Percentiles rank a stretch among this genome's conserved stretches.
Conservation (phyloP, 1,284 basidiomycete genomes). For the Austroboletus niveus region DNA sequence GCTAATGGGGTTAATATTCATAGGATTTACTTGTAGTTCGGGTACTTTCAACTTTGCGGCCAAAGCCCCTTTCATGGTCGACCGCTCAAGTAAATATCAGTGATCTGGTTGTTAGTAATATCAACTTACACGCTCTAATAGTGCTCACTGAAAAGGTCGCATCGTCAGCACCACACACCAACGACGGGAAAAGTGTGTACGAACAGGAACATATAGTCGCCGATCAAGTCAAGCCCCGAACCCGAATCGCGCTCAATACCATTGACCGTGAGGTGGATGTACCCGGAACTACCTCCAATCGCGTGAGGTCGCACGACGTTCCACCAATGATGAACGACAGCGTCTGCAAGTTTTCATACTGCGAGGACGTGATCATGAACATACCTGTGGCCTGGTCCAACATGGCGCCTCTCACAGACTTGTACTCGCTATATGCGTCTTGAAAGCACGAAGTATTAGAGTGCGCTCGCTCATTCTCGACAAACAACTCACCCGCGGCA, state of each 20-base stretch:
- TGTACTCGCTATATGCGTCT: conserved; percentile 53
- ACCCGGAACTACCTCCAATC: conserved; percentile 39
- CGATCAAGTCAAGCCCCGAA: conserved; percentile 33
- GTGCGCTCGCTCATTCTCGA: too few relatives aligned
- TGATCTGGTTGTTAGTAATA: conserved; percentile 21
- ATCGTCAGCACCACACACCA: neutral
- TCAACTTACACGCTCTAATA: conserved; percentile 49
- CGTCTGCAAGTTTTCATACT: conserved; percentile 40
- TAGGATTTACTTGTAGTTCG: too few relatives aligned
- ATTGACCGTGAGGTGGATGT: conserved; percentile 35
- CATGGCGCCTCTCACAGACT: conserved; percentile 50
- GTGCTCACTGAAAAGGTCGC: conserved; percentile 35
- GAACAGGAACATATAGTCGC: conserved; percentile 34
- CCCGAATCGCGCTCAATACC: conserved; percentile 31
- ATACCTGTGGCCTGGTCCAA: conserved; percentile 44
- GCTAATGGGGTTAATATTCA: neutral
- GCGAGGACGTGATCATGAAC: conserved; percentile 37
- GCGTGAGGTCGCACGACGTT: conserved; percentile 37
- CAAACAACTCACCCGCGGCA: conserved; percentile 31
- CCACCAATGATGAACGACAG: conserved; percentile 43
- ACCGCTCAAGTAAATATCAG: conserved; percentile 42
- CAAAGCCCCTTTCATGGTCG: too few relatives aligned
- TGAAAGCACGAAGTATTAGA: too few relatives aligned
- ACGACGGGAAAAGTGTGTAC: conserved; percentile 2
- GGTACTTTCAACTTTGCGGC: too few relatives aligned